These are phyloP conservation scores for Coriaria nepalensis DNA, from an alignment of 306 rosid genomes.

Conservation along the genomic window DNA sequence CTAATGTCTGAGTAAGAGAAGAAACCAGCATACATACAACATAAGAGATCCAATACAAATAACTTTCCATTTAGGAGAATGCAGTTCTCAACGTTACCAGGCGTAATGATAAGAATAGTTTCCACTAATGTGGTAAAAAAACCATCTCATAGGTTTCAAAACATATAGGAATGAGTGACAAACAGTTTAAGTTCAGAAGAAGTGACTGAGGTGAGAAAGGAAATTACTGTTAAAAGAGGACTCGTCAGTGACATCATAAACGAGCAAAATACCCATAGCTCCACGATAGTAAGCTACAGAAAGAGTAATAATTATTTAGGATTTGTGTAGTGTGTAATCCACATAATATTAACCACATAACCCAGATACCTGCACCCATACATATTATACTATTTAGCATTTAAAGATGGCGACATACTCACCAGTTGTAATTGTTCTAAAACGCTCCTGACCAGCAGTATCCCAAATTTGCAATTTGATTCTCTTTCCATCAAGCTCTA, in stretches of 20 bases:
- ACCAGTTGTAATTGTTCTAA: conserved; percentile 95
- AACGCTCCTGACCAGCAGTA: conserved; percentile 94
- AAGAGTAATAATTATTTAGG: conserved; percentile 4
- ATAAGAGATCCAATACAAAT: conserved; percentile 1
- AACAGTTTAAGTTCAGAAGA: conserved; percentile 5
- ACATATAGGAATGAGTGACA: background rate
- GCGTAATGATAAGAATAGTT: background rate
- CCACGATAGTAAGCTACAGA: conserved; percentile 88
- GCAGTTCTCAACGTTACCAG: background rate
- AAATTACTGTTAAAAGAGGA: conserved; percentile 83
- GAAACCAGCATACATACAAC: conserved; percentile 16
- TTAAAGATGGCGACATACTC: conserved; percentile 12
- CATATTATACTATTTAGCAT: background rate
- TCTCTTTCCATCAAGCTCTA: conserved; percentile 86
- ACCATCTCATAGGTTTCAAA: background rate
- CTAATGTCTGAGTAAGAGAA: conserved; percentile 52
- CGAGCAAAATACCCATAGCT: conserved; percentile 98
- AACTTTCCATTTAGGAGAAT: conserved; percentile 1
- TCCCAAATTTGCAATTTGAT: conserved; percentile 98
- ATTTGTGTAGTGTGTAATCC: background rate
- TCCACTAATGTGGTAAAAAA: conserved; percentile 1
- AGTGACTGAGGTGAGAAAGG: conserved; percentile 15
- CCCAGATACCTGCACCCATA: background rate
- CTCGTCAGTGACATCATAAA: conserved; percentile 91
- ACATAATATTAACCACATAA: too few species aligned